Percentiles rank a stretch among this genome's conserved stretches.
Evolutionary conservation across 2,329 filamentous ascomycete genomes (phyloP).

Genomic region (Tricladium varicosporioides): DNA sequence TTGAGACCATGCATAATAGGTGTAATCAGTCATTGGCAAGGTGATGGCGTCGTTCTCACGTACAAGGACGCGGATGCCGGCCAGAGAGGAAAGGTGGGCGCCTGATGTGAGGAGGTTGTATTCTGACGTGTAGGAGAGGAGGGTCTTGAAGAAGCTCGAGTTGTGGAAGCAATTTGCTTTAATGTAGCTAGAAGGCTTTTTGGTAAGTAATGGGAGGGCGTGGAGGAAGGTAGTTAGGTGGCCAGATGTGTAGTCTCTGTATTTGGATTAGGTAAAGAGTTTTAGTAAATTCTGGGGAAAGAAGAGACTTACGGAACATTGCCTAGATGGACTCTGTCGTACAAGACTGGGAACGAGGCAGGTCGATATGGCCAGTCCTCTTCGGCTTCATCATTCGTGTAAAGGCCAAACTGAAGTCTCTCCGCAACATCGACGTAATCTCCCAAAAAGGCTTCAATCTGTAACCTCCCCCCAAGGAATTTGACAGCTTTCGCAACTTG

Average conservation of each 20-base stretch:
- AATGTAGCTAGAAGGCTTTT: neutral
- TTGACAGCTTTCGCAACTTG: conserved; percentile 13
- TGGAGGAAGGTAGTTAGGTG: conserved; percentile 15
- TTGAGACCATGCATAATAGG: neutral
- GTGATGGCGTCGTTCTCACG: neutral
- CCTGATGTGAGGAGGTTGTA: conserved; percentile 13
- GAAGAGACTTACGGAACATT: conserved; percentile 19
- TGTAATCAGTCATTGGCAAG: conserved; percentile 8
- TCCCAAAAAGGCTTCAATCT: conserved; percentile 13
- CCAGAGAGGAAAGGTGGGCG: conserved; percentile 8
- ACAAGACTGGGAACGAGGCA: conserved; percentile 11
- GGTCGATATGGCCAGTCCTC: conserved; percentile 1
- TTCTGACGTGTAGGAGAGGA: conserved; percentile 13
- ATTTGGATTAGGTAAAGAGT: neutral
- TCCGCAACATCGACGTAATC: conserved; percentile 21
- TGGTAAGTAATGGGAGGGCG: conserved; percentile 10
- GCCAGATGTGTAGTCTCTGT: conserved; percentile 13
- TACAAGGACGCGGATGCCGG: neutral
- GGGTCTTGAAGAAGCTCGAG: neutral
- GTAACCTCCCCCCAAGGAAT: conserved; percentile 10
- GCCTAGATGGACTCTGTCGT: conserved; percentile 18
- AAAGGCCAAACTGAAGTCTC: conserved; percentile 13
- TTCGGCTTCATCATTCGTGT: neutral
- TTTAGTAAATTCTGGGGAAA: neutral
- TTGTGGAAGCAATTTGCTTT: conserved; percentile 15